Evolutionary conservation across 78 protist genomes (phyloP).

Genomic region (Dictyostelium brefeldianum): DNA sequence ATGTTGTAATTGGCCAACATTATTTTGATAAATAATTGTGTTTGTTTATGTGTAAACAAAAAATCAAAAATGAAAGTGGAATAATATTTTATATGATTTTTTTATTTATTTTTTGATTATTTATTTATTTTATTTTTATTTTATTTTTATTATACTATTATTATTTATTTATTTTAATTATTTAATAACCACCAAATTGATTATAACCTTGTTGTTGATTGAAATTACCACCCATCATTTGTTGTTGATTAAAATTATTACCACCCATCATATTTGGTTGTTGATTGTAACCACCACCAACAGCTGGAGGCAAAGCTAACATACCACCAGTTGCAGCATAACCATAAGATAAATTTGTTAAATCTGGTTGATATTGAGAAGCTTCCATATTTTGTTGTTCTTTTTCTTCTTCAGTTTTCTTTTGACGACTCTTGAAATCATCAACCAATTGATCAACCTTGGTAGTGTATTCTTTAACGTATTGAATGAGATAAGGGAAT

Average conservation of each 20-base stretch:
- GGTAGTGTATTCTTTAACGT: constrained; percentile 59
- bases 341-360: constrained; percentile 50
- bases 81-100: neutral
- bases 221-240: neutral
- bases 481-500: constrained; percentile 99
- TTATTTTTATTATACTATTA: neutral
- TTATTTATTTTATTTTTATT: neutral
- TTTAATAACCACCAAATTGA: constrained; percentile 39
- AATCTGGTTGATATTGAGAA: constrained; percentile 73
- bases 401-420: constrained; percentile 76
- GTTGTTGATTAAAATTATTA: constrained; percentile 31
- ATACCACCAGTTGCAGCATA: constrained; percentile 81
- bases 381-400: constrained; percentile 63
- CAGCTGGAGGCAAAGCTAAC: constrained; percentile 73
- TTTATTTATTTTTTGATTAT: neutral
- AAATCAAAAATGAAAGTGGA: too few relatives aligned
- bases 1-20: too few relatives aligned
- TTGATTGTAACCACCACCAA: constrained; percentile 24
- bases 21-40: too few relatives aligned
- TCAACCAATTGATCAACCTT: constrained; percentile 61
- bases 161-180: neutral
- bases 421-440: constrained; percentile 50
- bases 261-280: neutral
- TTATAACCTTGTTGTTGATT: constrained; percentile 18
- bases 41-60: too few relatives aligned